Percentiles rank a stretch among this genome's conserved stretches.
These are phyloP conservation scores for Marasmius fiardii DNA, from an alignment of 1,284 basidiomycete genomes.

Conservation along the genomic window DNA sequence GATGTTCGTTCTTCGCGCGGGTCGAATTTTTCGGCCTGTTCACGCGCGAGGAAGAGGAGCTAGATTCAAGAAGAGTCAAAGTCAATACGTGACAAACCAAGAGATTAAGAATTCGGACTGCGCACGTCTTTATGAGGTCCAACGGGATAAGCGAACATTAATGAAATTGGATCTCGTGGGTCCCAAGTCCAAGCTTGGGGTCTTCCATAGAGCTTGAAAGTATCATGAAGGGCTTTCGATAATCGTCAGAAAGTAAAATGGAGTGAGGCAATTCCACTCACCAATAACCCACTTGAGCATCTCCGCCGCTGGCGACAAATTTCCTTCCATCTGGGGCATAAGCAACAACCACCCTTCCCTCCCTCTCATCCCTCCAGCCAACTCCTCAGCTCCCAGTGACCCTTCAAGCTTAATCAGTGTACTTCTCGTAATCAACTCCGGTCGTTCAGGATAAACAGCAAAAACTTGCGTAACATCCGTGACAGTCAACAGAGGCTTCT, in stretches of 20 bases:
- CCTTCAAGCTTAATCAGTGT: slow-evolving; percentile 90
- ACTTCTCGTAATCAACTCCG: slow-evolving; percentile 84
- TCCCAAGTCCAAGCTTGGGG: slow-evolving; percentile 86
- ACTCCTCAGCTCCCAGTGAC: slow-evolving; percentile 72
- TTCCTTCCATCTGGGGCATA: slow-evolving; percentile 74
- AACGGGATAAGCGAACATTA: slow-evolving; percentile 84
- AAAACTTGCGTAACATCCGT: slow-evolving; percentile 67
- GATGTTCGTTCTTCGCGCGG: slow-evolving; percentile 78
- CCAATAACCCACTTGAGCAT: slow-evolving; percentile 96
- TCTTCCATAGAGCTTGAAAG: slow-evolving; percentile 84
- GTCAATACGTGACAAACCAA: background rate
- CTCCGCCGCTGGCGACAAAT: slow-evolving; percentile 48
- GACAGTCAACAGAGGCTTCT: slow-evolving; percentile 60
- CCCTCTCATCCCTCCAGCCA: slow-evolving; percentile 54
- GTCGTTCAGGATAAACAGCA: slow-evolving; percentile 92
- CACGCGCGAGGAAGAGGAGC: slow-evolving; percentile 89
- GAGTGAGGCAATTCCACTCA: slow-evolving; percentile 29
- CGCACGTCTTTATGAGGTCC: slow-evolving; percentile 72
- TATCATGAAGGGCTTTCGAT: slow-evolving; percentile 74
- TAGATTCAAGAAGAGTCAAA: slow-evolving; percentile 22
- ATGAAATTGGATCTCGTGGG: slow-evolving; percentile 67
- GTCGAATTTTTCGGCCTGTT: slow-evolving; percentile 77
- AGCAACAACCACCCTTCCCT: slow-evolving; percentile 82
- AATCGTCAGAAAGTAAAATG: slow-evolving; percentile 8
- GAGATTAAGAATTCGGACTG: slow-evolving; percentile 6